Base-by-base conservation (phyloP, 1,284 basidiomycete genomes). In the Tylopilus orsonianus region DNA sequence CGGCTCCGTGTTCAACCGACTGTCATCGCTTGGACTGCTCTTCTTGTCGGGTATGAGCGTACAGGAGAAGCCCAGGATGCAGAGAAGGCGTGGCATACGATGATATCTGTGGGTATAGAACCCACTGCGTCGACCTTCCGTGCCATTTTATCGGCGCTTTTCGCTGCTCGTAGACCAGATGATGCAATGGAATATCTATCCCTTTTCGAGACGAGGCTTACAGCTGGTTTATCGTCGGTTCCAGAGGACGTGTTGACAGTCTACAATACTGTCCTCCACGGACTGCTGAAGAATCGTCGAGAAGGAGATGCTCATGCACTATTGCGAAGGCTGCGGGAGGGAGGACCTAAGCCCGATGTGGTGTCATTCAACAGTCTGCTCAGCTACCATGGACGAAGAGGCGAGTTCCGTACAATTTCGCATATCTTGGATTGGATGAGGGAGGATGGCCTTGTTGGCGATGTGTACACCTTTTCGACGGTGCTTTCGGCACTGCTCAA, bases 341-440 rank as follows among this genome's bases (percentile, higher is more conserved):
- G 62, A 26, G 82, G 82, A 1, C 83, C 83, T 1, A 70, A 71
- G 19, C 84, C 85, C 8, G 86, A 92, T 61, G 69, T 88, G 16
- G 72, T 86, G 46, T 83, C 89, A 0, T 87, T 85, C 71, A 94
- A 94, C 69, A 90, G 81, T 1, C 74, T 93, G 52, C 69, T 95
- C 43, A 75, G 75, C 10, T 81, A 85, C 57, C 79, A 87, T 55
- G 79, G 76, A 13, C 75, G 79, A 37, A 75, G 71, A 36, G 75
- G 74, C 19, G 78, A 93, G 58, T 75, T 90, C 58, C 75, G 76
- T 48, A 67, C 69, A 6, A 64, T 93, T 52, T 80, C 81, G 13
- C 52, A 59, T 16, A 64, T 79, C 18, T 67, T 94, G 19, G 75
- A 79, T 49, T 68, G 70, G 36, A 80, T 92, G 68, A 69, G 74